Conservation (phyloP, 306 rosid genomes). For the Pterocarpus macrocarpus region DNA sequence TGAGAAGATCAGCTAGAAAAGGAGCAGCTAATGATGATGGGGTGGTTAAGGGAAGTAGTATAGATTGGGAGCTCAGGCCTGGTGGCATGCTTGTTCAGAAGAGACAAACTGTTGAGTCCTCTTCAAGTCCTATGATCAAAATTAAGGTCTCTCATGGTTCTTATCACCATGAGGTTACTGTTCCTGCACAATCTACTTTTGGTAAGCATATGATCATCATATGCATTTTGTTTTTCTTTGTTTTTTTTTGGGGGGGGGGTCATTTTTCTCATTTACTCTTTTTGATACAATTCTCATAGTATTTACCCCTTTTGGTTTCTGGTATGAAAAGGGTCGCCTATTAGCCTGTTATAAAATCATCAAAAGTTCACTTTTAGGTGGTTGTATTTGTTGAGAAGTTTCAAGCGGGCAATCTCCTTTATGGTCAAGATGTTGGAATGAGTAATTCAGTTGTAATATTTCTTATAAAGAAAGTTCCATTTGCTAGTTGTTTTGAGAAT, state of each 20-base stretch:
- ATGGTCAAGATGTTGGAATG: slow-evolving; percentile 21
- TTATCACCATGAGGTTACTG: slow-evolving; percentile 56
- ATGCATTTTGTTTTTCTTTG: slow-evolving; percentile 4
- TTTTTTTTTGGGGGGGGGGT: not conserved
- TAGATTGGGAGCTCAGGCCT: slow-evolving; percentile 84
- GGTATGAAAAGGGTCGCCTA: slow-evolving; percentile 21
- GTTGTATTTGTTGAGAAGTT: slow-evolving; percentile 31
- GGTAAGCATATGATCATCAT: slow-evolving; percentile 52
- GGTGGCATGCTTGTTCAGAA: slow-evolving; percentile 85
- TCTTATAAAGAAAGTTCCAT: slow-evolving; percentile 5
- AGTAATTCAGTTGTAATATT: not conserved
- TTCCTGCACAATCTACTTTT: slow-evolving; percentile 68
- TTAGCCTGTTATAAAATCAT: slow-evolving; percentile 10
- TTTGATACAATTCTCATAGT: slow-evolving; percentile 5
- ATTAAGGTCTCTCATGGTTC: slow-evolving; percentile 77
- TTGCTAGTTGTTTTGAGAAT: not conserved
- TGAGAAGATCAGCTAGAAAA: slow-evolving; percentile 52
- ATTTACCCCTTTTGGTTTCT: slow-evolving; percentile 23
- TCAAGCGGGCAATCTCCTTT: slow-evolving; percentile 26
- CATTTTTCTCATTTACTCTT: slow-evolving; percentile 21
- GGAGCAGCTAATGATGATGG: slow-evolving; percentile 15
- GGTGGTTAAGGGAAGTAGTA: slow-evolving; percentile 44
- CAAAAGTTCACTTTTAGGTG: slow-evolving; percentile 34
- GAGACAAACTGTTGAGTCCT: slow-evolving; percentile 56
- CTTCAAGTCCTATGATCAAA: slow-evolving; percentile 61